Evolutionary conservation across 352 stramenopile species (phyloP).

Genomic region (Phytophthora citricola): DNA sequence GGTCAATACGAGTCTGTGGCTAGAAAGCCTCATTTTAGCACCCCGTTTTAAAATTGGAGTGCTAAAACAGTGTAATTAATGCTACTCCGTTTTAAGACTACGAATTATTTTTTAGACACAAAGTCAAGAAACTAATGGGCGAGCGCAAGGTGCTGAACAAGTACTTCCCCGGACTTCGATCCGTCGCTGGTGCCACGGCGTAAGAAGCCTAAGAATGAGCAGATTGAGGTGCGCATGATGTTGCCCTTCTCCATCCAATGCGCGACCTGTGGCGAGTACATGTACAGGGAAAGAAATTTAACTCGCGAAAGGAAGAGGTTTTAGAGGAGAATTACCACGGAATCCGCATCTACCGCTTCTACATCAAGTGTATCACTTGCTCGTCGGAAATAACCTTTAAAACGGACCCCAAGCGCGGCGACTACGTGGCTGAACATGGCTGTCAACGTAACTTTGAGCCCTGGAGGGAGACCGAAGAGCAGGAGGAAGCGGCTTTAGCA

Average conservation of each 20-base stretch:
- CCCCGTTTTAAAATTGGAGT: no score
- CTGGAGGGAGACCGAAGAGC: slow-evolving; percentile 91
- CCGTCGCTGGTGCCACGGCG: slow-evolving; percentile 93
- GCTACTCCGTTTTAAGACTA: no score
- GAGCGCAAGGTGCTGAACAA: slow-evolving; percentile 99
- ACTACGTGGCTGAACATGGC: slow-evolving; percentile 98
- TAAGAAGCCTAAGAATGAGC: slow-evolving; percentile 96
- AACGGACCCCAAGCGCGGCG: slow-evolving; percentile 98
- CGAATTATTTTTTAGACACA: no score
- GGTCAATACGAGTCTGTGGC: slow-evolving; percentile 11
- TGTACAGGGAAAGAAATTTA: slow-evolving; percentile 99
- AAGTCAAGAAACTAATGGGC: slow-evolving; percentile 85
- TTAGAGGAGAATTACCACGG: slow-evolving; percentile 96
- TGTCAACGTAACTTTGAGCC: slow-evolving; percentile 98
- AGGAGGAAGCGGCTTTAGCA: slow-evolving; percentile 72
- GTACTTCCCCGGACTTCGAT: slow-evolving; percentile 99
- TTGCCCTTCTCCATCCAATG: slow-evolving; percentile 99
- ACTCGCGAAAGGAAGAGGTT: slow-evolving; percentile 98
- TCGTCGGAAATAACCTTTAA: slow-evolving; percentile 97
- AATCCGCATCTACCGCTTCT: slow-evolving; percentile 97
- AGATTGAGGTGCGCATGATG: slow-evolving; percentile 99
- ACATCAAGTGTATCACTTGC: slow-evolving; percentile 98
- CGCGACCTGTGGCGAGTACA: slow-evolving; percentile 97
- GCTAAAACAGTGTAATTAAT: no score
- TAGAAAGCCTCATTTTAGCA: no score